These are phyloP conservation scores for Mayamaea pseudoterrestris DNA, from an alignment of 108 stramenopile species.

Conservation along the genomic window DNA sequence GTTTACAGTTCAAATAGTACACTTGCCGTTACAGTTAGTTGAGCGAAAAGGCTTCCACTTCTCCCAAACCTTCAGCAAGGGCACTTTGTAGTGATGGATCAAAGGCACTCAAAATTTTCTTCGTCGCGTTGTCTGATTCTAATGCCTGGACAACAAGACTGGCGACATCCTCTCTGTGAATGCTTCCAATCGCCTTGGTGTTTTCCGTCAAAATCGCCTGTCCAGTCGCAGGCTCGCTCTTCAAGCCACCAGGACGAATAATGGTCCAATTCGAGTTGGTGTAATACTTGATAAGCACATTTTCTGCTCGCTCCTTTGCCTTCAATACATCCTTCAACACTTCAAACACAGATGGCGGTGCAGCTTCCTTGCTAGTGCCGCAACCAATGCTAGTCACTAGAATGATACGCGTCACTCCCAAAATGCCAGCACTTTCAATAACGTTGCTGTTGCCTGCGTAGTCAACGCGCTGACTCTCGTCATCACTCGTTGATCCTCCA, in stretches of 20 bases:
- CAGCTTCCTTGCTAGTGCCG: conserved; percentile 74
- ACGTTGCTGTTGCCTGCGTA: conserved; percentile 91
- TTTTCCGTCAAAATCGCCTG: conserved; percentile 85
- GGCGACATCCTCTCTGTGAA: conserved; percentile 87
- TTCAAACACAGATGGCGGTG: conserved; percentile 68
- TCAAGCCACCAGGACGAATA: conserved; percentile 88
- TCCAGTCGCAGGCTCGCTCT: conserved; percentile 59
- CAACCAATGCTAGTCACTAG: conserved; percentile 90
- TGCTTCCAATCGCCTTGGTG: conserved; percentile 72
- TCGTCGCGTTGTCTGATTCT: conserved; percentile 46
- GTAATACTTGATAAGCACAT: conserved; percentile 82
- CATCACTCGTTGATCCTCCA: conserved; percentile 53
- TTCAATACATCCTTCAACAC: conserved; percentile 58
- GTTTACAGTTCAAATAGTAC: too few relatives aligned
- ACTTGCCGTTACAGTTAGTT: too few relatives aligned
- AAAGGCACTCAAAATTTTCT: conserved; percentile 56
- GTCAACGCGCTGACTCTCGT: conserved; percentile 61
- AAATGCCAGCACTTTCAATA: conserved; percentile 91
- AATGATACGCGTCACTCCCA: conserved; percentile 84
- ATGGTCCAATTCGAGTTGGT: conserved; percentile 94
- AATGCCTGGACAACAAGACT: conserved; percentile 57
- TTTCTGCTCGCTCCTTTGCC: conserved; percentile 66
- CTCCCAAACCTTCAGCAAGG: conserved; percentile 26
- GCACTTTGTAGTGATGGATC: conserved; percentile 53
- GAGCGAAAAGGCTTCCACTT: conserved; percentile 36